phyloP scores from a whole-genome alignment of 768 basidiomycete species.

The Phaeolepiota aurea region DNA sequence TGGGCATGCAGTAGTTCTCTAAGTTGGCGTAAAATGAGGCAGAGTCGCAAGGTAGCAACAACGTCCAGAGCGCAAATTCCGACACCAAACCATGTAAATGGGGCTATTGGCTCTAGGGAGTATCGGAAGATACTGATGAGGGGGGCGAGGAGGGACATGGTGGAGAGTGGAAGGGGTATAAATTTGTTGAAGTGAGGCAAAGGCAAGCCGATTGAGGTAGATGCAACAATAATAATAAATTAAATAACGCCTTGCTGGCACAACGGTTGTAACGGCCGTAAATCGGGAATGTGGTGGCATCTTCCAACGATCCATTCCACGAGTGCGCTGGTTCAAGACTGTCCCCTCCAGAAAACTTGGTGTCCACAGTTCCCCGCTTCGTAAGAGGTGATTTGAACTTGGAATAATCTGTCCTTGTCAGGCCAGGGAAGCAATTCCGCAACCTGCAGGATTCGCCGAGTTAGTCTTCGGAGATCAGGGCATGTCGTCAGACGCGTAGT shows the following conservation, averaged over 20 bases:
- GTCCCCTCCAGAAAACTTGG: conserved; percentile 95
- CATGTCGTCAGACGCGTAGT: conserved; percentile 79
- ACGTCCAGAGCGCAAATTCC: conserved; percentile 57
- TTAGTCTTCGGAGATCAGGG: conserved; percentile 90
- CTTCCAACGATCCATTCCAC: conserved; percentile 48
- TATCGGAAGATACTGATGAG: conserved; percentile 45
- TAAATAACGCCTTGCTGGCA: conserved; percentile 31
- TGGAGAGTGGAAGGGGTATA: conserved; percentile 6
- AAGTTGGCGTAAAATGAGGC: conserved; percentile 60
- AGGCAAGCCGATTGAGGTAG: no score
- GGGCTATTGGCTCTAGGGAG: conserved; percentile 49
- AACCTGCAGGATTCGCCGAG: conserved; percentile 81
- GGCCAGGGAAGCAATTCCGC: conserved; percentile 93
- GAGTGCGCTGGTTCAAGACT: conserved; percentile 90
- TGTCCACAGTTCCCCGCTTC: conserved; percentile 58
- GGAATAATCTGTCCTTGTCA: conserved; percentile 81
- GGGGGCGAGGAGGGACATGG: conserved; percentile 28
- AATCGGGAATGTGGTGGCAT: conserved; percentile 74
- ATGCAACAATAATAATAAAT: background rate
- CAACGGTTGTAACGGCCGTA: conserved; percentile 78
- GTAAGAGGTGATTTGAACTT: conserved; percentile 57
- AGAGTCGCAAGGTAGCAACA: conserved; percentile 59
- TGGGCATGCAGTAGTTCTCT: conserved; percentile 38
- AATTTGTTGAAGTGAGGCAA: no score
- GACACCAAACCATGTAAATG: conserved; percentile 61